phyloP scores from a whole-genome alignment of 148 eudicot species.

The Spergularia marina region DNA sequence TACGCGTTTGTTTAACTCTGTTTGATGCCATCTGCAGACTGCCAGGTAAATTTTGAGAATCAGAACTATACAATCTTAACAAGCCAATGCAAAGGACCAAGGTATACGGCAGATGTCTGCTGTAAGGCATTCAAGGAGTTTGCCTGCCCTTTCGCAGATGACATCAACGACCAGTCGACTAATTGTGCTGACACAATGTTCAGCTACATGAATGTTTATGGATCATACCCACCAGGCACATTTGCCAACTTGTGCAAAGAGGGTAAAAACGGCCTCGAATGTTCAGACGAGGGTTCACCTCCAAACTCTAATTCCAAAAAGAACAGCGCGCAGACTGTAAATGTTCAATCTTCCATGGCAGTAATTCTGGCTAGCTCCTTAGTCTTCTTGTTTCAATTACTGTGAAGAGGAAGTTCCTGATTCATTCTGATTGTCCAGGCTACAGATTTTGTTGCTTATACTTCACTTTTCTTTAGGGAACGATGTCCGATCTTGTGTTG shows the following conservation, averaged over 20 bases:
- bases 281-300: slow-evolving; percentile 13
- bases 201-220: slow-evolving; percentile 65
- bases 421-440: slow-evolving; percentile 5
- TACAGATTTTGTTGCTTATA: background rate
- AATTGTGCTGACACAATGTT: slow-evolving; percentile 69
- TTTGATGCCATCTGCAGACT: slow-evolving; percentile 41
- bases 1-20: background rate
- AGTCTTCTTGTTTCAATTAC: slow-evolving; percentile 13
- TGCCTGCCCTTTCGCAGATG: slow-evolving; percentile 47
- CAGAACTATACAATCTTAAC: slow-evolving; percentile 79
- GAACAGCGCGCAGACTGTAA: slow-evolving; percentile 6
- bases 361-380: slow-evolving; percentile 16
- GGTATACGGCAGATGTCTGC: slow-evolving; percentile 37
- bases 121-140: slow-evolving; percentile 51
- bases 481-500: background rate
- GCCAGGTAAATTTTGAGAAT: slow-evolving; percentile 58
- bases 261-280: slow-evolving; percentile 52
- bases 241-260: slow-evolving; percentile 62
- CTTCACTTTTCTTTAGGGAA: background rate
- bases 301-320: slow-evolving; percentile 12
- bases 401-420: slow-evolving; percentile 6
- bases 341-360: background rate
- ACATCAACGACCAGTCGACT: slow-evolving; percentile 42
- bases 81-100: slow-evolving; percentile 87
- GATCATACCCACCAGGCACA: slow-evolving; percentile 76